Conservation (phyloP, 2,329 filamentous ascomycete genomes). For the Fusarium sp. region DNA sequence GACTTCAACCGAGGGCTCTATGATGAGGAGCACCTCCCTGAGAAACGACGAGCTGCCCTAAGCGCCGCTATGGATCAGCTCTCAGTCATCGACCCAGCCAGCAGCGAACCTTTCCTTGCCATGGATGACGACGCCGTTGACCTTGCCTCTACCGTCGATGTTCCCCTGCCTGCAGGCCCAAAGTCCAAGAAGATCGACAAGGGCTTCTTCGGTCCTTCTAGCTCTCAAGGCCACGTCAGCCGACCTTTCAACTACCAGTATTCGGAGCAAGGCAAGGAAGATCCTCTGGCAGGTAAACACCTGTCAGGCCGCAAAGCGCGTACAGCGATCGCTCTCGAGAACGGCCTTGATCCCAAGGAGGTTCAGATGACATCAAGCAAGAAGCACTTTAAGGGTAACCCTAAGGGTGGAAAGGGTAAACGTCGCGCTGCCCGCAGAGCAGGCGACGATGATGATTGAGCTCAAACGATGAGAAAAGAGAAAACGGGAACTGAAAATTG, state of each 20-base stretch:
- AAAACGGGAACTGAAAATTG: slow-evolving; percentile 56
- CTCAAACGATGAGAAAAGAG: slow-evolving; percentile 55
- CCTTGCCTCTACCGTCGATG: slow-evolving; percentile 55
- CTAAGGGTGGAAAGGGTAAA: slow-evolving; percentile 67
- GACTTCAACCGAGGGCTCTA: slow-evolving; percentile 93
- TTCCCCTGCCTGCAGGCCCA: slow-evolving; percentile 66
- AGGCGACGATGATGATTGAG: slow-evolving; percentile 35
- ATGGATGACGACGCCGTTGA: slow-evolving; percentile 45
- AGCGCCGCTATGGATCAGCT: slow-evolving; percentile 59
- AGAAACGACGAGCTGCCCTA: slow-evolving; percentile 77
- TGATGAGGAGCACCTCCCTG: slow-evolving; percentile 81
- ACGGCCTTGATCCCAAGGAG: slow-evolving; percentile 84
- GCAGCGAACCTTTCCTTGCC: slow-evolving; percentile 39
- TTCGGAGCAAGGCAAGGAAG: slow-evolving; percentile 74
- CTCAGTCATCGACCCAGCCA: slow-evolving; percentile 48
- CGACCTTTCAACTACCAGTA: slow-evolving; percentile 93
- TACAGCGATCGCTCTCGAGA: slow-evolving; percentile 83
- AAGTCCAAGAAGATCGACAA: slow-evolving; percentile 85
- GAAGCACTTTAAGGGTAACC: slow-evolving; percentile 92
- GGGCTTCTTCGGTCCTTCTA: slow-evolving; percentile 81
- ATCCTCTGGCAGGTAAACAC: slow-evolving; percentile 63
- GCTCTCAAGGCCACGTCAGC: slow-evolving; percentile 71
- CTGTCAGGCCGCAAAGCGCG: slow-evolving; percentile 85
- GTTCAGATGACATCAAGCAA: slow-evolving; percentile 74
- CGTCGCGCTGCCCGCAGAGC: slow-evolving; percentile 34